phyloP scores from a whole-genome alignment of 257 asterid species.

The Plantago major region DNA sequence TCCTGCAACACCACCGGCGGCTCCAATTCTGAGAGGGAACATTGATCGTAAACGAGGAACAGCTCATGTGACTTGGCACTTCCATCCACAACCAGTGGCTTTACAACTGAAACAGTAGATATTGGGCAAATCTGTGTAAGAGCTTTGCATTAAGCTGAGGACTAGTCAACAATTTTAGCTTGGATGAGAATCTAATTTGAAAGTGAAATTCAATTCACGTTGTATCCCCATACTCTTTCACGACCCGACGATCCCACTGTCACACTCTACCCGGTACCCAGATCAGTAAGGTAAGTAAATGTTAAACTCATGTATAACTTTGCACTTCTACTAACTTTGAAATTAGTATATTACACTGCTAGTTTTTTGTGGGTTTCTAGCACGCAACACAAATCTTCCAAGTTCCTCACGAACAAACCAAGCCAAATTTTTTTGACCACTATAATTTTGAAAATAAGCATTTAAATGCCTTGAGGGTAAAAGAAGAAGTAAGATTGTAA shows the following conservation, averaged over 20 bases:
- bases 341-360: slow-evolving; percentile 6
- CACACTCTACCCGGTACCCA: too few species aligned
- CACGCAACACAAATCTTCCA: slow-evolving; percentile 4
- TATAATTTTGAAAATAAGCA: too few species aligned
- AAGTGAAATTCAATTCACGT: neutral
- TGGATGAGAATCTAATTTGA: slow-evolving; percentile 5
- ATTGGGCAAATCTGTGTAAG: slow-evolving; percentile 3
- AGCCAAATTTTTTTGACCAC: too few species aligned
- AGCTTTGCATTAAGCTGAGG: neutral
- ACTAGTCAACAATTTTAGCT: slow-evolving; percentile 4
- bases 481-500: neutral
- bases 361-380: slow-evolving; percentile 13
- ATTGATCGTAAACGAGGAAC: slow-evolving; percentile 74
- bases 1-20: slow-evolving; percentile 88
- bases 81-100: slow-evolving; percentile 73
- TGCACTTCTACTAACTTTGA: neutral
- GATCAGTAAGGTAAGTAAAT: neutral
- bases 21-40: slow-evolving; percentile 66
- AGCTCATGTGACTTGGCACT: slow-evolving; percentile 75
- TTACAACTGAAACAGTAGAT: slow-evolving; percentile 54
- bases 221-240: neutral
- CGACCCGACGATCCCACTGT: slow-evolving; percentile 3
- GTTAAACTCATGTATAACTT: neutral
- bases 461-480: neutral
- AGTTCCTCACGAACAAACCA: neutral